Base-by-base conservation (phyloP, 495 filamentous ascomycete species). In the Massariosphaeria phaeospora region DNA sequence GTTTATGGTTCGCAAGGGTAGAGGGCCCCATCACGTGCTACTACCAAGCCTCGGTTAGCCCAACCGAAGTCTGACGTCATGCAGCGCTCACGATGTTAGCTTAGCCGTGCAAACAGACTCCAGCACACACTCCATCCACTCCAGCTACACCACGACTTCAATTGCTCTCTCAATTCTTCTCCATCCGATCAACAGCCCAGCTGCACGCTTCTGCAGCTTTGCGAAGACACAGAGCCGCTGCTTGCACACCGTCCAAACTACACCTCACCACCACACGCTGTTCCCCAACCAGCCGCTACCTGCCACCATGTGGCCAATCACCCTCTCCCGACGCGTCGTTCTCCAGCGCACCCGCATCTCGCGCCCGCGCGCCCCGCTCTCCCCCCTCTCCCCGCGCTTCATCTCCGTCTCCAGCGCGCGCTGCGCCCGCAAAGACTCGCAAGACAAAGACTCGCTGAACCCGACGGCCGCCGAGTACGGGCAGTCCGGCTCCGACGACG, bases 401-500 rank as follows among this genome's bases (percentile, higher is more conserved):
- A 41, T 29, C 40, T 26, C 39, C 23, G 47, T 41, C 27, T 13
- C 40, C 52, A 1, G 42, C 23, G 4, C 20, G 13, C 52, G 27
- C 52, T 50, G 21, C 52, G 31, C 63, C 39, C 55, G 66, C 11
- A 74, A 79, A 56, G 71, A 73, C 48, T 52, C 64, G 15, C 70
- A 76, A 57, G 77, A 83, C 62, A 81, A 80, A 38, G 73, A 76
- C 55, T 61, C 61, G 18, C 70, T 86, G 24, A 72, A 79, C 31
- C 76, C 80, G 0, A 67, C 77, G 46, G 65, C 74, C 9, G 75
- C 72, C 23, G 83, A 87, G 59, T 78, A 76, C 59, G 73, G 71
- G 30, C 79, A 84, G 61, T 74, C 74, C 26, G 82, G 77, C 3
- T 79, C 76, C 7, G 81, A 85, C 51, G 69, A 77, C 56, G 72